A percentile compares a stretch with the other conserved stretches of the same genome.
Conservation (phyloP, 2,329 filamentous ascomycete genomes). For the Kalaharituber pfeilii region DNA sequence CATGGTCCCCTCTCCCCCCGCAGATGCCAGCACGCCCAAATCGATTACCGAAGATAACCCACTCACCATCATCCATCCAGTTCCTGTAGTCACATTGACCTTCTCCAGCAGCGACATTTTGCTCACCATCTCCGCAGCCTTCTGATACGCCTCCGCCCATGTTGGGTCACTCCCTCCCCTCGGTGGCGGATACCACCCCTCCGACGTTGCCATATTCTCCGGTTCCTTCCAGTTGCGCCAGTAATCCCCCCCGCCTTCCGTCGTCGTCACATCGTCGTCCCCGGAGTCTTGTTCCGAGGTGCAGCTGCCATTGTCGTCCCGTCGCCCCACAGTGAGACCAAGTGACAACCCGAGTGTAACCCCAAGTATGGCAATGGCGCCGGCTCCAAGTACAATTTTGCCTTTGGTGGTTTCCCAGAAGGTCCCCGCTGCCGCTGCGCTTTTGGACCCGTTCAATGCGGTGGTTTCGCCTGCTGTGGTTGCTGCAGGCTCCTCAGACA, state of each 20-base stretch:
- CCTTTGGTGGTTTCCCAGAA: background rate
- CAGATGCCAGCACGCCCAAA: conserved; percentile 21
- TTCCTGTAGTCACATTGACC: conserved; percentile 80
- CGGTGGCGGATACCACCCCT: background rate
- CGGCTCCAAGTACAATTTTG: background rate
- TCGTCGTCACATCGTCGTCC: background rate
- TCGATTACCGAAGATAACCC: conserved; percentile 40
- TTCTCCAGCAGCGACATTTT: conserved; percentile 79
- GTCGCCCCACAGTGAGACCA: background rate
- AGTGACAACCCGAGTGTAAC: background rate
- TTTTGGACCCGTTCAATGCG: background rate
- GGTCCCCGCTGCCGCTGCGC: background rate
- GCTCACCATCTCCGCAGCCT: conserved; percentile 16
- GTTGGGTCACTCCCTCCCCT: background rate
- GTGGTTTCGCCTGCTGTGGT: background rate
- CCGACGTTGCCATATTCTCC: background rate
- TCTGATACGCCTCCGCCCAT: background rate
- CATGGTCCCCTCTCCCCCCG: conserved; percentile 22
- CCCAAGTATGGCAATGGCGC: background rate
- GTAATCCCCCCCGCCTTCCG: background rate
- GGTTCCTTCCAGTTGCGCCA: background rate
- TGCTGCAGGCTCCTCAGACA: background rate
- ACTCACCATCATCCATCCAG: conserved; percentile 78
- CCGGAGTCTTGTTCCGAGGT: background rate
- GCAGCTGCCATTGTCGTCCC: background rate